Evolutionary conservation across 768 basidiomycete species (phyloP), one percentile per base, ranked within the genome.

Genomic region (Podaxis mareebaensis): DNA sequence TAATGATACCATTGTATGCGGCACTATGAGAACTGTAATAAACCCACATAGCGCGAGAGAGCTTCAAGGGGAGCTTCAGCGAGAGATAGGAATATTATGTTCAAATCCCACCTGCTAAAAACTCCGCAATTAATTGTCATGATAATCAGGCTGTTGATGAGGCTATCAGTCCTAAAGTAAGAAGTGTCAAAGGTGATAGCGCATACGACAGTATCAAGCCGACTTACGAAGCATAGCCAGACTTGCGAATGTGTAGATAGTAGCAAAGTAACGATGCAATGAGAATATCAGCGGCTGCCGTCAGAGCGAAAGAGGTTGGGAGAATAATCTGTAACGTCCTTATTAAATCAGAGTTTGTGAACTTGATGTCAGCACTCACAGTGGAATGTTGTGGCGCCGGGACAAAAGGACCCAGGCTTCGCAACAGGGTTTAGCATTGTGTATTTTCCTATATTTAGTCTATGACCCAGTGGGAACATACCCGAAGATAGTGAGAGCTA

Each of bases 61-160:
- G 40, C 66, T 67, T 53, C 17, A 40, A 42, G 22, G 26, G 30
- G 30, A 10, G 28, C 20, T 13, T 40, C 26, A 40, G 22, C 48
- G 15, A 42, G n/a, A 17, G 17, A 13, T 39, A 12, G 44, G 26
- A 8, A 11, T 24, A 46, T 33, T 28, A 46, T 39, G 17, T 12
- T 15, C 17, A 24, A 53, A 17, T 10, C 60, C 30, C 46, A 63
- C 66, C 66, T 63, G 53, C 66, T 63, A 7, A 67, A 42, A 38
- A 65, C 30, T 3, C 66, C 64, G 42, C 55, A 65, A 44, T 67
- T 58, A 8, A 67, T 63, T 24, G 66, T 67, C 28, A 67, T 30
- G 6, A 64, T 30, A 4, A 65, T 67, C 22, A 67, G 28, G 3
- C 44, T 62, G 39, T 46, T 22, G 7, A 46, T 20, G 17, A 46